Evolutionary conservation across 2,329 filamentous ascomycete species (phyloP), one percentile per base, ranked within the genome.

Genomic region (Penicillium sp.): DNA sequence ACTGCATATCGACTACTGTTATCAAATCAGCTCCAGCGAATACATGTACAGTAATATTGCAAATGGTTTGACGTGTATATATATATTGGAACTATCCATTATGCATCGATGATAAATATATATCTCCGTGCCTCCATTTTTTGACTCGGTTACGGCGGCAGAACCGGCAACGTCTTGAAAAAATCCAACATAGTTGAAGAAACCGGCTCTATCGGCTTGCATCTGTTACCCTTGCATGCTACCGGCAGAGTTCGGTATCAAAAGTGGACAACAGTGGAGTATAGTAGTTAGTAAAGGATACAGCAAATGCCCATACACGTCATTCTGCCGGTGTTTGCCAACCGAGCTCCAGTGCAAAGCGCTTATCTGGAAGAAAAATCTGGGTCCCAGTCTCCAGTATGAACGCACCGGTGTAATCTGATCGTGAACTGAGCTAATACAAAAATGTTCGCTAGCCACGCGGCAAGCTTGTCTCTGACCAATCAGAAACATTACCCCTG

Each of bases 1-100:
- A 60, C 45, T 60, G 61, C 55, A 50, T 33, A 27, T 29, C 11
- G 45, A 23, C 29, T 37, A 35, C 29, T 42, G 13, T 42, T 19
- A 19, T 42, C 11, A 19, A 23, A 23, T 23, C 39, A 39, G 1
- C n/a, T 39, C 35, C 35, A 6, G 35, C 8, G n/a, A 39, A 29
- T 46, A n/a, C 29, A n/a, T n/a, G 14, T 19, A 19, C 19, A 19
- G 19, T 29, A 46, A 29, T 46, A 46, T 46, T 26, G 1, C 31
- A 7, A 33, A 33, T 16, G 31, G 11, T 16, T 33, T 39, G 2
- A 39, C 3, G n/a, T 42, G 19, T 39, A 37, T n/a, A 19, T 39
- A 39, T 39, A 4, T 3, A 19, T 10, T 37, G 35, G n/a, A 39
- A 3, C 16, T 13, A n/a, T 19, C 4, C 9, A 19, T 19, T 11